phyloP scores from a whole-genome alignment of 768 basidiomycete species.

The Suillus variegatus region DNA sequence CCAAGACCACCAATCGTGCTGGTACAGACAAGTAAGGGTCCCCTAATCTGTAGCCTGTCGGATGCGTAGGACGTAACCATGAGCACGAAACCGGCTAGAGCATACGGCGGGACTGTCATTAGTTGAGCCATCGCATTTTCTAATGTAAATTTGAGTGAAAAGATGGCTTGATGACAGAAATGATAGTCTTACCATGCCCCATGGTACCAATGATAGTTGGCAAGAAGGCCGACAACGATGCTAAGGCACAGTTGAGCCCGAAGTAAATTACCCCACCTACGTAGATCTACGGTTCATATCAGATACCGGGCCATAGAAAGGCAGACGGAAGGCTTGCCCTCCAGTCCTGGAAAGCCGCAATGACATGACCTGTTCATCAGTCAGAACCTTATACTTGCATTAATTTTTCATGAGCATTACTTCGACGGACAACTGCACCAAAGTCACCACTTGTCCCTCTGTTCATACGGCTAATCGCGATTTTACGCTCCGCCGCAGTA shows the following conservation, averaged over 20 bases:
- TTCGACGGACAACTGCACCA: slow-evolving; percentile 41
- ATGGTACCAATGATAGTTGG: slow-evolving; percentile 57
- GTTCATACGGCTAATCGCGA: slow-evolving; percentile 36
- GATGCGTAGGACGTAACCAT: slow-evolving; percentile 40
- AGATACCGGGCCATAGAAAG: slow-evolving; percentile 2
- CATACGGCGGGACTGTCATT: slow-evolving; percentile 57
- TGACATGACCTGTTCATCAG: slow-evolving; percentile 38
- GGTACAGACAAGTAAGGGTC: slow-evolving; percentile 32
- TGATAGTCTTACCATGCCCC: slow-evolving; percentile 40
- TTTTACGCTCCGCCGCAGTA: slow-evolving; percentile 33
- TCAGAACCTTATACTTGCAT: not conserved
- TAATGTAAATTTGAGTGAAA: slow-evolving; percentile 3
- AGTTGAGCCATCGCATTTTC: slow-evolving; percentile 48
- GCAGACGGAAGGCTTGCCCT: slow-evolving; percentile 23
- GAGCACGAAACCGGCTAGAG: slow-evolving; percentile 40
- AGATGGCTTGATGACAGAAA: not conserved
- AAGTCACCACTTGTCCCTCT: slow-evolving; percentile 45
- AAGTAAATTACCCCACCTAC: slow-evolving; percentile 50
- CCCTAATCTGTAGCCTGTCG: slow-evolving; percentile 46
- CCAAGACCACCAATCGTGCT: slow-evolving; percentile 39
- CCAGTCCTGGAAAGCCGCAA: slow-evolving; percentile 49
- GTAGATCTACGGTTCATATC: slow-evolving; percentile 35
- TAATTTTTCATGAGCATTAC: slow-evolving; percentile 22
- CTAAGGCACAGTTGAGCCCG: slow-evolving; percentile 47
- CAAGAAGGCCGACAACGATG: slow-evolving; percentile 53